Conservation (phyloP, 139 green algal genomes). For the Chlorella sp. region DNA sequence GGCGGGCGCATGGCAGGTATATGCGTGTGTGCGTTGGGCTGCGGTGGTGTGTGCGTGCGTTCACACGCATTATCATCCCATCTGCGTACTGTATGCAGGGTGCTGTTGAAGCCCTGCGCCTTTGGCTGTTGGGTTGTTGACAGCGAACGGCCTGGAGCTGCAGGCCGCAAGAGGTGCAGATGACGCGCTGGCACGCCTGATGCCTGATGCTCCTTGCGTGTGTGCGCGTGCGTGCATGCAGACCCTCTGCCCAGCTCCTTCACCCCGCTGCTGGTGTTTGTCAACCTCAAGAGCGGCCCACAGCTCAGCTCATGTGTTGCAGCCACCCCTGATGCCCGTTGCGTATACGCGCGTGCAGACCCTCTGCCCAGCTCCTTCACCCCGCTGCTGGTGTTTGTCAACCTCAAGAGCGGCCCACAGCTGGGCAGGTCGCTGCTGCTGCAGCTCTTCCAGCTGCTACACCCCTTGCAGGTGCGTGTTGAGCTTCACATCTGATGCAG, state of each 20-base stretch:
- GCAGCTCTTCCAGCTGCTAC: constrained; percentile 70
- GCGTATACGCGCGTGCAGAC: neutral
- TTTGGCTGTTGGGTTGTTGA: no score
- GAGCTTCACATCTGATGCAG: no score
- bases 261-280: constrained; percentile 45
- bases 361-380: neutral
- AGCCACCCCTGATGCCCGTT: constrained; percentile 16
- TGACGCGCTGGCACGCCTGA: no score
- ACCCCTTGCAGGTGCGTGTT: constrained; percentile 64
- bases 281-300: constrained; percentile 75
- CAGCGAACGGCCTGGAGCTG: no score
- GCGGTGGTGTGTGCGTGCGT: no score
- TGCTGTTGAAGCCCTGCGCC: no score
- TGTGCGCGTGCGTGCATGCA: neutral
- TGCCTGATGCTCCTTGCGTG: neutral
- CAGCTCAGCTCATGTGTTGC: constrained; percentile 26
- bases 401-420: constrained; percentile 71
- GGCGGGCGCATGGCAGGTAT: no score
- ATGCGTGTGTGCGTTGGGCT: no score
- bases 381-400: constrained; percentile 61
- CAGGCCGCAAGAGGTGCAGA: no score
- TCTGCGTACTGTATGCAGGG: no score
- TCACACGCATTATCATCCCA: no score
- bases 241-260: neutral
- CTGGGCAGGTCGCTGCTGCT: constrained; percentile 35